Base-by-base conservation (phyloP, 345 rosid species). In the Geranium brycei region DNA sequence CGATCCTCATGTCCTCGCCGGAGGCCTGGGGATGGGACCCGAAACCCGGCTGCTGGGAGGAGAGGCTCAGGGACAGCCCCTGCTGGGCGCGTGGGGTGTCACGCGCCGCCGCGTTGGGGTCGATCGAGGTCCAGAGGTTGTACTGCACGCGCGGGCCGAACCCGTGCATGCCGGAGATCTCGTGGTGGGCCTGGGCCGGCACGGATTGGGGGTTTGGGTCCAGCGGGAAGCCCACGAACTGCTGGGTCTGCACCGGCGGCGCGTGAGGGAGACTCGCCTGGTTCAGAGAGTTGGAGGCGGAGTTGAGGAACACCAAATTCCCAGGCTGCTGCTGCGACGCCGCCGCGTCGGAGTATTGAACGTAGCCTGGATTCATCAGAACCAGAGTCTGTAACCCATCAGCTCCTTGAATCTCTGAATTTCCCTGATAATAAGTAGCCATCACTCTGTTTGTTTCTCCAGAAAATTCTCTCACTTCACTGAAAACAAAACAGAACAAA, bases 361-460 rank as follows among this genome's bases (percentile, higher is more conserved):
- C 95, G 71, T 93, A 93, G 35, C 85, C 74, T 61, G 98, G 98
- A 80, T 92, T 92, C 98, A 89, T 92, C 65, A 92, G 90, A n/a
- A 89, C 77, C 32, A 92, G 93, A 65, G 96, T 93, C 63, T 93
- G 99, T 3, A 93, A 73, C 5, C 98, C 96, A 55, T 87, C 91
- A 31, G 83, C 79, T 19, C 78, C 81, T 28, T 89, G 88, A 41
- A 90, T 80, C 40, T 93, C 96, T 0, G 91, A 83, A 69, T 82
- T 86, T 23, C 90, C 92, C 66, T 88, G 87, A 69, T 75, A 89
- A 79, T 84, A 89, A 19, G 90, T 78, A 72, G 96, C 95, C 99
- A 91, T 91, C 61, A 51, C 30, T 16, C 58, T 0, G 59, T 59
- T 58, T 17, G 18, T 70, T 19, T 35, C 10, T 4, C 10, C 41